Percentiles rank a stretch among this genome's conserved stretches.
Conservation (phyloP, 768 basidiomycete species). For the Sarcomyxa edulis region DNA sequence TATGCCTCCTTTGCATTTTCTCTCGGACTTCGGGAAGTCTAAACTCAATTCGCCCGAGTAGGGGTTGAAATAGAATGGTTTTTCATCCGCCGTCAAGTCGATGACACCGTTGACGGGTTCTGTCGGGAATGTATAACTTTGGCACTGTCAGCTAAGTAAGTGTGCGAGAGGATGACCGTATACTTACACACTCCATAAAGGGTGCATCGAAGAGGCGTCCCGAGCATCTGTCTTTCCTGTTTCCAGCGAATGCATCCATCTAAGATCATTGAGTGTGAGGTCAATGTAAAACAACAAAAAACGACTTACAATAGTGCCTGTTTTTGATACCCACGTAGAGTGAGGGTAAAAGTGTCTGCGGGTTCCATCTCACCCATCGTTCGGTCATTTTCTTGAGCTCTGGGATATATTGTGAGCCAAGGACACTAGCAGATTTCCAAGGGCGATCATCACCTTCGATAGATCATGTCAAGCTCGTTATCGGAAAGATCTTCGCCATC, state of each 20-base stretch:
- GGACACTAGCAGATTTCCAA: neutral
- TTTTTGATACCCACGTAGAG: slow-evolving; percentile 84
- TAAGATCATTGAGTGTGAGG: slow-evolving; percentile 19
- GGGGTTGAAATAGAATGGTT: slow-evolving; percentile 82
- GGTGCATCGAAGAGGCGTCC: slow-evolving; percentile 76
- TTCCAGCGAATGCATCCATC: slow-evolving; percentile 93
- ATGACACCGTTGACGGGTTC: slow-evolving; percentile 57
- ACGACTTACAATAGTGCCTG: slow-evolving; percentile 72
- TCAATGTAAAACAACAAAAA: neutral
- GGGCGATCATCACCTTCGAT: slow-evolving; percentile 77
- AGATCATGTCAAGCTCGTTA: slow-evolving; percentile 78
- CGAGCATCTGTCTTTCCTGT: slow-evolving; percentile 65
- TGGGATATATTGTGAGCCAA: slow-evolving; percentile 21
- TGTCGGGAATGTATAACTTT: slow-evolving; percentile 70
- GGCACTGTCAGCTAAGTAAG: slow-evolving; percentile 8
- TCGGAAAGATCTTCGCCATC: slow-evolving; percentile 79
- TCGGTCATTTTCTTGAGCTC: slow-evolving; percentile 80
- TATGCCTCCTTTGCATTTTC: slow-evolving; percentile 80
- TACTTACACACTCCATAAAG: slow-evolving; percentile 87
- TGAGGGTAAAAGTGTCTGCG: slow-evolving; percentile 66
- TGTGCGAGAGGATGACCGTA: slow-evolving; percentile 2
- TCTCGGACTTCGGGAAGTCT: slow-evolving; percentile 76
- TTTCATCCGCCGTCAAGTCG: slow-evolving; percentile 78
- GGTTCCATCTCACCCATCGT: slow-evolving; percentile 81
- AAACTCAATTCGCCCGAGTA: slow-evolving; percentile 89